A percentile compares a stretch with the other conserved stretches of the same genome.
These are phyloP conservation scores for Selaginella moellendorffii DNA, from an alignment of 75 land plant species.

Conservation along the genomic window DNA sequence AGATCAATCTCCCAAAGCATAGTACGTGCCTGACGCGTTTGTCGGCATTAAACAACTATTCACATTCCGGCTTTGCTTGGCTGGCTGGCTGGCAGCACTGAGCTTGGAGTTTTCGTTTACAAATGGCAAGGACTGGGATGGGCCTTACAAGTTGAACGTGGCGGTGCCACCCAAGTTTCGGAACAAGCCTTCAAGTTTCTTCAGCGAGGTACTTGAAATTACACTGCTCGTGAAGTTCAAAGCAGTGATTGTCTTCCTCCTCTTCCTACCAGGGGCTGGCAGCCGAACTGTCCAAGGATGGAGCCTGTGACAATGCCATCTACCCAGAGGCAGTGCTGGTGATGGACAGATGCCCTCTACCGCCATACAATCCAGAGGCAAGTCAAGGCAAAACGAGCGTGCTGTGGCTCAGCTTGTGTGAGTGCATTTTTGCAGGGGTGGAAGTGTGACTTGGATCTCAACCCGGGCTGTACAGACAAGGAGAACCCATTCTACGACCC, in stretches of 20 bases:
- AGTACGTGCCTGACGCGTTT: no score
- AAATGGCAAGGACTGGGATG: slow-evolving; percentile 83
- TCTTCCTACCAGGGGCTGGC: slow-evolving; percentile 47
- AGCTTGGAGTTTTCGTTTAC: slow-evolving; percentile 78
- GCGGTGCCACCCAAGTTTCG: slow-evolving; percentile 42
- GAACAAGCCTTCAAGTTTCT: slow-evolving; percentile 49
- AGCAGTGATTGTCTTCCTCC: no score
- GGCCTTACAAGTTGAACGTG: slow-evolving; percentile 67
- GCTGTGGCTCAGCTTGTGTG: no score
- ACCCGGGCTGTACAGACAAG: slow-evolving; percentile 68
- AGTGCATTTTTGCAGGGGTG: slow-evolving; percentile 41
- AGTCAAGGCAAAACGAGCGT: no score
- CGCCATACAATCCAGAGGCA: no score
- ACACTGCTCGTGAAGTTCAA: no score
- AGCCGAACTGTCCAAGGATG: slow-evolving; percentile 53
- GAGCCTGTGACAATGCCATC: slow-evolving; percentile 77
- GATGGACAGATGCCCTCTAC: slow-evolving; percentile 42
- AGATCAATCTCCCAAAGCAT: slow-evolving; percentile 64
- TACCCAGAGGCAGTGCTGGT: slow-evolving; percentile 57
- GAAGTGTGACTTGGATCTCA: slow-evolving; percentile 58
- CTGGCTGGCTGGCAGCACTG: slow-evolving; percentile 59
- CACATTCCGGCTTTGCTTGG: no score
- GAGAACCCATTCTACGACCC: slow-evolving; percentile 53
- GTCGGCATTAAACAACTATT: no score
- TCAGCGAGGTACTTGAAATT: slow-evolving; percentile 84